Percentiles rank a stretch among this genome's conserved stretches.
These are phyloP conservation scores for Metschnikowia orientalis DNA, from an alignment of 805 yeast species.

Conservation along the genomic window DNA sequence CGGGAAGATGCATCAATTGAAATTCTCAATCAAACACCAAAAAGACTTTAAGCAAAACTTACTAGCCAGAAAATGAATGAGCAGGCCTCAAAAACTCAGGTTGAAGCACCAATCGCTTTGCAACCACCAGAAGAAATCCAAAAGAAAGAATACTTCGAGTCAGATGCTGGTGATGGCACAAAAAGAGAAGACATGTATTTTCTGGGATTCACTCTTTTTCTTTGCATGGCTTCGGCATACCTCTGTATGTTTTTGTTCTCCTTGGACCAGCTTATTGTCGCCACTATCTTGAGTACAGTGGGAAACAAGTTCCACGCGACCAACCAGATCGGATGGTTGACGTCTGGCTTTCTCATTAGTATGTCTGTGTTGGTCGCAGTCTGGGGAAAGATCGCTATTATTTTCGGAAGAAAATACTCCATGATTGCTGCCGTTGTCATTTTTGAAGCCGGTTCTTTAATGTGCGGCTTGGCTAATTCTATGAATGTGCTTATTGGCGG, in stretches of 20 bases:
- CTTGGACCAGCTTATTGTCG: conserved; percentile 38
- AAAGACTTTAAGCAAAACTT: too few species aligned
- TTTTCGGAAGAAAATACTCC: conserved; percentile 34
- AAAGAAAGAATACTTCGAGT: conserved; percentile 24
- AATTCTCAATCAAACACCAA: too few species aligned
- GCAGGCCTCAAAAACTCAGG: background rate
- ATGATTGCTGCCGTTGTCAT: conserved; percentile 23
- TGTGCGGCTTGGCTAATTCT: conserved; percentile 33
- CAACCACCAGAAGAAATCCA: conserved; percentile 1
- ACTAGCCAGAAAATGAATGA: too few species aligned
- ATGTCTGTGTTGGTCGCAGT: conserved; percentile 32
- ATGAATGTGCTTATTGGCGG: conserved; percentile 42
- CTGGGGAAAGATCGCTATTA: conserved; percentile 35
- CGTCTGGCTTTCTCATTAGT: conserved; percentile 34
- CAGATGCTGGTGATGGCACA: conserved; percentile 43
- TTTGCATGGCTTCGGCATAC: conserved; percentile 26
- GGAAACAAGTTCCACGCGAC: conserved; percentile 34
- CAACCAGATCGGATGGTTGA: conserved; percentile 35
- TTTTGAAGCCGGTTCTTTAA: conserved; percentile 33
- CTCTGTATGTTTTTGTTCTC: conserved; percentile 33
- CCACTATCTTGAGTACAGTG: conserved; percentile 31
- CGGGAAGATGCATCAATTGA: too few species aligned
- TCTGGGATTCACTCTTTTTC: conserved; percentile 23
- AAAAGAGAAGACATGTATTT: conserved; percentile 35
- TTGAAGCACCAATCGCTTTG: background rate